Evolutionary conservation across 441 rosid genomes (phyloP), one percentile per base, ranked within the genome.

Genomic region (Arabidopsis hybrid): DNA sequence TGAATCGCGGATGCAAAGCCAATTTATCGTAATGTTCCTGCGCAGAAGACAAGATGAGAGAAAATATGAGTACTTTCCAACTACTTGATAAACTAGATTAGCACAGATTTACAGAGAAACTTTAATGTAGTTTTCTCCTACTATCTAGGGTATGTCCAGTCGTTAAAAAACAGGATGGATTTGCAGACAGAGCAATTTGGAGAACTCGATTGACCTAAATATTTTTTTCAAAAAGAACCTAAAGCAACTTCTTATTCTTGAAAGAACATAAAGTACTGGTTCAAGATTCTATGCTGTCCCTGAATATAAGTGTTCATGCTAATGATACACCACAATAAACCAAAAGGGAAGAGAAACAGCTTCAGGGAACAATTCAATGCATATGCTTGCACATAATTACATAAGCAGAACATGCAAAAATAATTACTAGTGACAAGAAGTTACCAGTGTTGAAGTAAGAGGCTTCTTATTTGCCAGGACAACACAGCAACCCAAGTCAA

Each of bases 401-500:
- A 45, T 7, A 53, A n/a, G 17, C 45, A 43, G 35, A 47, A 38
- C 12, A 7, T 21, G 45, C 8, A 75, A 71, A 29, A 45, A 60
- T 18, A 56, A n/a, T 34, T 13, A 55, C 63, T 65, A 67, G 26
- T 29, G 35, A 16, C 26, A 70, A 43, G 65, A 67, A 47, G 63
- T 80, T 90, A 94, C 99, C 87, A 89, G 69, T 51, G 89, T 75
- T 50, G 93, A 84, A 34, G 99, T 91, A 72, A 91, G 89, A 81
- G 97, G 98, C 83, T 92, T 95, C 85, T 95, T 95, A 77, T 95
- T 95, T 56, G 99, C 99, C 71, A 95, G 67, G 81, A 95, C 91
- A 38, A 83, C 31, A 65, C 91, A 91, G 75, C 98, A 89, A 71
- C 97, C 89, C 56, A 83, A 71, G 59, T 85, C 90, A 50, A 86